A percentile compares a stretch with the other conserved stretches of the same genome.
These are phyloP conservation scores for Suhomyces wounanorum DNA, from an alignment of 1,139 yeast genomes.

Conservation along the genomic window DNA sequence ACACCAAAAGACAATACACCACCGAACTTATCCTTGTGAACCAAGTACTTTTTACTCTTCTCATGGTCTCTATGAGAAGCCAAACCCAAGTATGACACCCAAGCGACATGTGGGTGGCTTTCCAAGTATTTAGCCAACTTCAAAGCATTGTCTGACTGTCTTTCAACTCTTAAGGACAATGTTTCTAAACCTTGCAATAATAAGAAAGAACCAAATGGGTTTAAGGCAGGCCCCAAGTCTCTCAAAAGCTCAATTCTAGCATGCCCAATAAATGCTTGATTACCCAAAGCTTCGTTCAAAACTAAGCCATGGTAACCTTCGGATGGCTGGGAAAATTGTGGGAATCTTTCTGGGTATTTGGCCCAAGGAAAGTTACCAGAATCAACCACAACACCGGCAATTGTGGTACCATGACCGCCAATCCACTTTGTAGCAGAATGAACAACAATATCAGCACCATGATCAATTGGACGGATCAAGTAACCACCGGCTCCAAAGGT, in stretches of 20 bases:
- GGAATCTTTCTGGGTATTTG: conserved; percentile 81
- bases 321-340: conserved; percentile 86
- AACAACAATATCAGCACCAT: conserved; percentile 82
- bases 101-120: conserved; percentile 66
- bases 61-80: conserved; percentile 81
- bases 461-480: conserved; percentile 79
- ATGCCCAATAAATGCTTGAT: conserved; percentile 76
- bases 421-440: conserved; percentile 99
- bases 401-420: conserved; percentile 96
- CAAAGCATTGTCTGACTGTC: conserved; percentile 85
- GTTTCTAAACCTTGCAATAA: conserved; percentile 92
- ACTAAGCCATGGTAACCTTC: conserved; percentile 92
- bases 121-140: conserved; percentile 79
- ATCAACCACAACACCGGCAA: conserved; percentile 89
- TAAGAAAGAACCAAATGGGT: conserved; percentile 87
- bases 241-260: conserved; percentile 84
- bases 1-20: conserved; percentile 90
- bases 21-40: conserved; percentile 67
- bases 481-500: conserved; percentile 98
- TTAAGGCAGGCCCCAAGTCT: conserved; percentile 87
- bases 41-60: conserved; percentile 77
- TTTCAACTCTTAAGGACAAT: conserved; percentile 86
- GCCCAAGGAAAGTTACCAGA: conserved; percentile 93
- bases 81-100: conserved; percentile 93
- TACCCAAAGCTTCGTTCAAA: conserved; percentile 79